Conservation (phyloP, 192 early-diverging fungal genomes). For the Coemansia reversa region DNA sequence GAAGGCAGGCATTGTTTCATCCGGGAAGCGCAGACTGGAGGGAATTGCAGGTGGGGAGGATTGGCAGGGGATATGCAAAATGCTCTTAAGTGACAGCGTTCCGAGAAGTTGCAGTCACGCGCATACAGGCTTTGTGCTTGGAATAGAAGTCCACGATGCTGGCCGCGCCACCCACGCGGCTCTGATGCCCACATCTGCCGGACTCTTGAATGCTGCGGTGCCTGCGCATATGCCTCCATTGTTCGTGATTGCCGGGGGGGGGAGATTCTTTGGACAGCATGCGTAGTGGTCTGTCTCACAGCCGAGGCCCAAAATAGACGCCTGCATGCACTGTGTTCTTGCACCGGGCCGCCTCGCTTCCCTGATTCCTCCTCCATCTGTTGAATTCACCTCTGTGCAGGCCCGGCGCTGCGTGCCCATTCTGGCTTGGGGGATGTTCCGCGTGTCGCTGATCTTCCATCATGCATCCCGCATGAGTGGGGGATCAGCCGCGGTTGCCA, state of each 20-base stretch:
- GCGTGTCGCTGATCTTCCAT: slow-evolving; percentile 18
- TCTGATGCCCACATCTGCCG: background rate
- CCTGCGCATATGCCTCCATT: slow-evolving; percentile 2
- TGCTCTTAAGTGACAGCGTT: slow-evolving; percentile 22
- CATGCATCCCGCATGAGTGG: slow-evolving; percentile 15
- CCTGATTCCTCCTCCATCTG: slow-evolving; percentile 17
- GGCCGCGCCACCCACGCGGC: slow-evolving; percentile 14
- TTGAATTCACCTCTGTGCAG: slow-evolving; percentile 2
- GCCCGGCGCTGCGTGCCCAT: background rate
- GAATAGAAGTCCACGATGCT: background rate
- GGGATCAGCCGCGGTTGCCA: background rate
- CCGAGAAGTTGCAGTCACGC: slow-evolving; percentile 49
- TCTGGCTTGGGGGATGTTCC: background rate
- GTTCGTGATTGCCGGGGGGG: background rate
- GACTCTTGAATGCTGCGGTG: background rate
- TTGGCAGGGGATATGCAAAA: slow-evolving; percentile 9
- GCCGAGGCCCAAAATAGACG: slow-evolving; percentile 11
- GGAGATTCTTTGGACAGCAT: background rate
- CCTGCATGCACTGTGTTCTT: background rate
- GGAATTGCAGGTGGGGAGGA: slow-evolving; percentile 8
- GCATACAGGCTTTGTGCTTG: slow-evolving; percentile 14
- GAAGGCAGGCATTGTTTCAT: slow-evolving; percentile 4
- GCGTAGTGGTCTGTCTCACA: background rate
- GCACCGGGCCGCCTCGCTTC: slow-evolving; percentile 2
- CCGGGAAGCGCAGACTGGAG: slow-evolving; percentile 4